phyloP scores from a whole-genome alignment of 106 monocot species.

The Acorus calamus region DNA sequence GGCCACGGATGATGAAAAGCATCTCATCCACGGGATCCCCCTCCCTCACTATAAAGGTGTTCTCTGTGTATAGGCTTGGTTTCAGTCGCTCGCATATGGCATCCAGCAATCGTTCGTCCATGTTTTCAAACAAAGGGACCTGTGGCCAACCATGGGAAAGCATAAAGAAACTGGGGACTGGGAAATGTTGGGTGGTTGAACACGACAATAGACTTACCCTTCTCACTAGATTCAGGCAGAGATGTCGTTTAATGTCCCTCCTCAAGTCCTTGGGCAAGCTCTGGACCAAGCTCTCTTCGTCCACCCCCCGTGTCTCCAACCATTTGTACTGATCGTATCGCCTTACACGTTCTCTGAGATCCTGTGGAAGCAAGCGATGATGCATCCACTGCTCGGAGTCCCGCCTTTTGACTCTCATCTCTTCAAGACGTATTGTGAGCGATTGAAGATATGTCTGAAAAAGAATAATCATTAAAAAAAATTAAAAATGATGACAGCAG shows the following conservation, averaged over 20 bases:
- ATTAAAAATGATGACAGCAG: neutral
- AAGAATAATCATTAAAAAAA: slow-evolving; percentile 2
- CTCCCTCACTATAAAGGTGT: slow-evolving; percentile 39
- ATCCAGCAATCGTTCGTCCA: slow-evolving; percentile 48
- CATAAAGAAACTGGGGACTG: neutral
- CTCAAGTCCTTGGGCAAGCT: slow-evolving; percentile 57
- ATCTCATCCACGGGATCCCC: slow-evolving; percentile 57
- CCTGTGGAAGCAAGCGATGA: slow-evolving; percentile 71
- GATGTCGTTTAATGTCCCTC: slow-evolving; percentile 62
- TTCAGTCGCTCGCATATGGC: slow-evolving; percentile 55
- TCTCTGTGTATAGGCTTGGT: slow-evolving; percentile 39
- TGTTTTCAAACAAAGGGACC: slow-evolving; percentile 50
- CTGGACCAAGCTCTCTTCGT: slow-evolving; percentile 61
- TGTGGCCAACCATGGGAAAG: neutral
- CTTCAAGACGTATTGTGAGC: slow-evolving; percentile 59
- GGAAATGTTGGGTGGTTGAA: no score
- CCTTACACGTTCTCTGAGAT: slow-evolving; percentile 79
- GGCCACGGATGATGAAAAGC: slow-evolving; percentile 52
- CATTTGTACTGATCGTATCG: slow-evolving; percentile 93
- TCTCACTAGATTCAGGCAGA: slow-evolving; percentile 51
- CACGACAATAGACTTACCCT: slow-evolving; percentile 27
- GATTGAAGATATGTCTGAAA: slow-evolving; percentile 97
- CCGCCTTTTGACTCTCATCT: slow-evolving; percentile 83
- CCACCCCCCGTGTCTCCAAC: slow-evolving; percentile 86
- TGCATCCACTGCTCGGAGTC: slow-evolving; percentile 99